A percentile compares a stretch with the other conserved stretches of the same genome.
phyloP scores from a whole-genome alignment of 1,284 basidiomycete genomes.

The Cryptococcus maquisensis region DNA sequence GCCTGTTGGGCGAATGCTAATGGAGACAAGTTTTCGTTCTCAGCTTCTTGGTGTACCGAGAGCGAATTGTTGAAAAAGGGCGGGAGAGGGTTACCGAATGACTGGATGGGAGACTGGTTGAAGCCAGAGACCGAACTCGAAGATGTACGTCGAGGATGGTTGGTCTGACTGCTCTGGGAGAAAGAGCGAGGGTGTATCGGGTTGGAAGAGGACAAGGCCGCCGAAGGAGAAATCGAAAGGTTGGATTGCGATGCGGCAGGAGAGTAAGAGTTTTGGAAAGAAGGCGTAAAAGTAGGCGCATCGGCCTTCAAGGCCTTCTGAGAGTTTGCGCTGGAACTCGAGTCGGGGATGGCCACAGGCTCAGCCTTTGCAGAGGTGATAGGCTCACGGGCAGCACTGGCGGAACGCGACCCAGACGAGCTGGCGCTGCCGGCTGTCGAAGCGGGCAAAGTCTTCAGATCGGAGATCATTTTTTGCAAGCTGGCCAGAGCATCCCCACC shows the following conservation, averaged over 20 bases:
- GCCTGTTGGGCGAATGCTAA: constrained; percentile 23
- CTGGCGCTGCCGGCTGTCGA: constrained; percentile 12
- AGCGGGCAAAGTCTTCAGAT: constrained; percentile 39
- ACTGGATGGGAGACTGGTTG: constrained; percentile 10
- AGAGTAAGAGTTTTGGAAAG: constrained; percentile 29
- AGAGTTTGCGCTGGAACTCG: constrained; percentile 6
- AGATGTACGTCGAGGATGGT: constrained; percentile 16
- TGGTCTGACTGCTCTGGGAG: constrained; percentile 13
- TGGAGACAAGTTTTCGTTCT: constrained; percentile 24
- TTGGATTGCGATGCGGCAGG: constrained; percentile 20
- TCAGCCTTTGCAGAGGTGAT: constrained; percentile 10
- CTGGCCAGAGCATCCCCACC: constrained; percentile 37
- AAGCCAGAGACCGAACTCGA: constrained; percentile 11
- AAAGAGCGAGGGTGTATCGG: constrained; percentile 12
- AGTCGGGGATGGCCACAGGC: constrained; percentile 18
- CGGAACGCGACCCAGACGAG: constrained; percentile 15
- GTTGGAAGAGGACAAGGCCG: constrained; percentile 5
- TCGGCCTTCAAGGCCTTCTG: constrained; percentile 46
- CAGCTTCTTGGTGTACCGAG: constrained; percentile 19
- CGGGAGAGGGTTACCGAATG: constrained; percentile 17
- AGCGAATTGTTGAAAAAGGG: constrained; percentile 21
- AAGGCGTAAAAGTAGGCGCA: constrained; percentile 47
- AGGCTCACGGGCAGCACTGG: constrained; percentile 8
- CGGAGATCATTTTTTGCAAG: constrained; percentile 46
- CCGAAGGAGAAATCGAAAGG: constrained; percentile 21